These are phyloP conservation scores for Cyathus striatus DNA, from an alignment of 768 basidiomycete species.

Conservation along the genomic window DNA sequence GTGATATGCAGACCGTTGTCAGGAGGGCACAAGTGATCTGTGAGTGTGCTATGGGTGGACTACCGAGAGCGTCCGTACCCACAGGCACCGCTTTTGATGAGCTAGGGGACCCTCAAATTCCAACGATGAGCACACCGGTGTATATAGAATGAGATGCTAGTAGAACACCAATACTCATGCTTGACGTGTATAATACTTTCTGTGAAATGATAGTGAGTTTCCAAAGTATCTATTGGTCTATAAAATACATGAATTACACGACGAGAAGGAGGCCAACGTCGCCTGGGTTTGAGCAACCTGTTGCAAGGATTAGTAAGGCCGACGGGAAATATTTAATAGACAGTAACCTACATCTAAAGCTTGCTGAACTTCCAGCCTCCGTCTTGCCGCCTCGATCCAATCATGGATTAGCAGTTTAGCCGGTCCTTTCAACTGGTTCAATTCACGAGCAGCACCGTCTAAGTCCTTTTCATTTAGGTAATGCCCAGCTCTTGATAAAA, in stretches of 20 bases:
- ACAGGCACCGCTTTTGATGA: conserved; percentile 1
- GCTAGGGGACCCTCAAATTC: neutral
- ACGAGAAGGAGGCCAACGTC: conserved; percentile 78
- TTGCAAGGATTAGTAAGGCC: conserved; percentile 9
- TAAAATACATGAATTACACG: conserved; percentile 38
- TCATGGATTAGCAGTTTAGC: conserved; percentile 71
- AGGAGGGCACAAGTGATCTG: conserved; percentile 84
- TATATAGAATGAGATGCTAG: no score
- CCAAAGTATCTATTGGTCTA: neutral
- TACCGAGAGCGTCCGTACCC: conserved; percentile 8
- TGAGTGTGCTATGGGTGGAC: conserved; percentile 64
- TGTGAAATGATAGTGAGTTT: no score
- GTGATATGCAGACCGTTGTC: conserved; percentile 54
- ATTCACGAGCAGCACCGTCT: conserved; percentile 82
- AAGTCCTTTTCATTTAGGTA: conserved; percentile 90
- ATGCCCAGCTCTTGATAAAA: conserved; percentile 84
- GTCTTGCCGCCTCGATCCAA: conserved; percentile 88
- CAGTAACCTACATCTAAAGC: conserved; percentile 66
- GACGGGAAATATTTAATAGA: neutral
- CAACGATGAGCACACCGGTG: neutral
- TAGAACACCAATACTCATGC: neutral
- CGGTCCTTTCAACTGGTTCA: conserved; percentile 85
- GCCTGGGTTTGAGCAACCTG: conserved; percentile 84
- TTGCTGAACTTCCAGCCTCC: conserved; percentile 87
- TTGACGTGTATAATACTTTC: no score